Conservation (phyloP, 805 yeast species). For the Pichia ethanolica region DNA sequence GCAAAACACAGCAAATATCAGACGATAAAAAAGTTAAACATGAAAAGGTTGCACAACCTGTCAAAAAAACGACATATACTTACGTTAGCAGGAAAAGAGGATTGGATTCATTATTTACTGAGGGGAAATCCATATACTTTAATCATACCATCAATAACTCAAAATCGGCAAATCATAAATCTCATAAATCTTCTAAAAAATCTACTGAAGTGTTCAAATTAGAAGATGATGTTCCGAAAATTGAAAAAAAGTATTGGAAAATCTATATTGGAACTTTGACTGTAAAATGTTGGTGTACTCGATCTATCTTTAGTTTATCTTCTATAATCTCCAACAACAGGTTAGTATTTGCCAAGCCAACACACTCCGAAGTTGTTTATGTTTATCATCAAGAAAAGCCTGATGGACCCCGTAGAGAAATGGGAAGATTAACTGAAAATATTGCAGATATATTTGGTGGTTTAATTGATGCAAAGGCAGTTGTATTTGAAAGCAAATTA, state of each 20-base stretch:
- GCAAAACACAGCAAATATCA: too few species aligned
- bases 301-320: slow-evolving; percentile 44
- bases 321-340: slow-evolving; percentile 35
- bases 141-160: too few species aligned
- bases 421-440: slow-evolving; percentile 72
- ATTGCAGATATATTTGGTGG: slow-evolving; percentile 62
- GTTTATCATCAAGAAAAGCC: slow-evolving; percentile 16
- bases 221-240: too few species aligned
- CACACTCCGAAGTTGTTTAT: slow-evolving; percentile 20
- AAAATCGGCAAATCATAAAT: too few species aligned
- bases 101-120: neutral
- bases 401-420: slow-evolving; percentile 38
- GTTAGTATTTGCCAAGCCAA: slow-evolving; percentile 14
- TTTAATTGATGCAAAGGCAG: slow-evolving; percentile 46
- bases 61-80: too few species aligned
- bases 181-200: too few species aligned
- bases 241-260: slow-evolving; percentile 13
- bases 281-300: slow-evolving; percentile 64
- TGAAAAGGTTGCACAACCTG: too few species aligned
- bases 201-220: too few species aligned
- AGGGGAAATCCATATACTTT: too few species aligned
- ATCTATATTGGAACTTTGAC: slow-evolving; percentile 52
- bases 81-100: neutral
- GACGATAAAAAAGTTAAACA: too few species aligned
- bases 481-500: slow-evolving; percentile 49